Percentiles rank a stretch among this genome's conserved stretches.
Evolutionary conservation across 2,329 filamentous ascomycete species (phyloP).

Genomic region (Aspergillus persii): DNA sequence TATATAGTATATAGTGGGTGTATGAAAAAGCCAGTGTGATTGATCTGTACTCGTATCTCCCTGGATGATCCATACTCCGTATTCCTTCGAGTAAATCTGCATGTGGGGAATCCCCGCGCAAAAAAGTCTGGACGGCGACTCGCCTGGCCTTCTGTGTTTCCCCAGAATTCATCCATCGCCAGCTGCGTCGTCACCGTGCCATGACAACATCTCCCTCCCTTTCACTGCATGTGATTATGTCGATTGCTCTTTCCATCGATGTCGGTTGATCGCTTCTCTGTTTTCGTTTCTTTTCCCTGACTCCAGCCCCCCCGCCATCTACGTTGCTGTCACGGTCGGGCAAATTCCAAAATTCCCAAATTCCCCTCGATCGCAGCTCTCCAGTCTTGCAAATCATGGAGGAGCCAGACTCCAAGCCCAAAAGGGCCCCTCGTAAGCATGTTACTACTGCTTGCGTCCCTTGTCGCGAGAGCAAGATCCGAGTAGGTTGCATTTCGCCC

Average conservation of each 20-base stretch:
- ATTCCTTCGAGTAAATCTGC: too few species aligned
- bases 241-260: constrained; percentile 3
- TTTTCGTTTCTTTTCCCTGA: not conserved
- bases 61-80: too few species aligned
- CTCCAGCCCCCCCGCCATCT: not conserved
- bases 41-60: too few species aligned
- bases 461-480: constrained; percentile 47
- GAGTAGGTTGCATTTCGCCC: constrained; percentile 27
- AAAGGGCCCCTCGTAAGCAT: constrained; percentile 39
- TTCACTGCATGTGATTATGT: not conserved
- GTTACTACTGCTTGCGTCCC: constrained; percentile 47
- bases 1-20: not conserved
- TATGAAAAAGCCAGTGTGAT: too few species aligned
- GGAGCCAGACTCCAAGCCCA: constrained; percentile 28
- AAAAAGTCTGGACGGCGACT: not conserved
- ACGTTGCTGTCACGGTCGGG: not conserved
- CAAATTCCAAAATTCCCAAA: not conserved
- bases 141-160: not conserved
- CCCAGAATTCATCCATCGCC: not conserved
- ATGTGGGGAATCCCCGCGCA: not conserved
- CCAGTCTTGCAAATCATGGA: constrained; percentile 19
- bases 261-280: constrained; percentile 8
- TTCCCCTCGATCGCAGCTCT: constrained; percentile 1
- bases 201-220: not conserved
- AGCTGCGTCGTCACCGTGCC: not conserved